Evolutionary conservation across 2,329 filamentous ascomycete genomes (phyloP), one percentile per base, ranked within the genome.

Genomic region (Calycina marina): DNA sequence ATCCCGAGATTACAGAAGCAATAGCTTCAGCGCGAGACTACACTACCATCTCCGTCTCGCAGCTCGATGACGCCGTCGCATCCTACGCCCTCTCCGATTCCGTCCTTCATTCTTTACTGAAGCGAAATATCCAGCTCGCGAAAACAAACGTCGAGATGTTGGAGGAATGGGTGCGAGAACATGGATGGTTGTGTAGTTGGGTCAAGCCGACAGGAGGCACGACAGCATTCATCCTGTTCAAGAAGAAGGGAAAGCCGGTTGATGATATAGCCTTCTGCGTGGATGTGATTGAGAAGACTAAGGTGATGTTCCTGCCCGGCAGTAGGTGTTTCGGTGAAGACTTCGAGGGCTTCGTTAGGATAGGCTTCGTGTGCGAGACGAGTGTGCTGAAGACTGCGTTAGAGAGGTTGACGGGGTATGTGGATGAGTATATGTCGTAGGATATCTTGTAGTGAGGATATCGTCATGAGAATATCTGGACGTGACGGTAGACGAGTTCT

Each of bases 1-100:
- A 72, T 52, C 49, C 52, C 4, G 56, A 59, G 1, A 63, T 92
- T 35, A 65, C 88, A 32, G 66, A 74, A 31, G 60, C 64, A 10
- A 63, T 80, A 40, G 72, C 76, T 8, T 56, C 60, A 10, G 74
- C 75, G 2, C 65, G 83, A 25, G 77, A 90, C 53, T 92, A 90
- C 59, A 92, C 82, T 3, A 85, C 80, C 15, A 92, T 92, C 46
- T 80, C 77, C 24, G 82, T 92, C 0, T 81, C 79, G n/a, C 72
- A 77, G 48, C 59, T 93, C 5, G 83, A 92, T 51, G 82, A 93
- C 51, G 67, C 70, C 30, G 63, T 93, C 8, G 85, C 83, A 2
- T 67, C 70, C 16, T 88, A 76, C 48, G 84, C 85, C 0, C 59
- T 93, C 5, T 69, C 69, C 8, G 58, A 68, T 2, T 57, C 62